Base-by-base conservation (phyloP, 164 flowering plant genomes). In the Paratinospora sagittata region DNA sequence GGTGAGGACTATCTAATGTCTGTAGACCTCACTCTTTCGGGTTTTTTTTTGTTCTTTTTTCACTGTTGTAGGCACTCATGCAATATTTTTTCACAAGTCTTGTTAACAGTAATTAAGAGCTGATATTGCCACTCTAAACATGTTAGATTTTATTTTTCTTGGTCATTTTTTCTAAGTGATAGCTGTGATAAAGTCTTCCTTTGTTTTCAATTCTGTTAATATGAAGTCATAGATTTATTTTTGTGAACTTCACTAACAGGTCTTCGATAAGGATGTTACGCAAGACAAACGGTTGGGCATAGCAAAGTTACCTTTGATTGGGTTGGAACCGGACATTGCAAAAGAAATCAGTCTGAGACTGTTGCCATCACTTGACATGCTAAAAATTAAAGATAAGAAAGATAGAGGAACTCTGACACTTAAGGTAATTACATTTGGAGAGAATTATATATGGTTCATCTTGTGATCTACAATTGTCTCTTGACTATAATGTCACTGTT, bases 281-380 rank as follows among this genome's bases (percentile, higher is more conserved):
- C 99, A 96, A 83, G 98, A 96, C 78, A 88, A 89, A 81, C 78
- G 82, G 76, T 37, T 96, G 81, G 99, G 99, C 66, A 72, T 85
- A n/a, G 89, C 85, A 67, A 93, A 93, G 73, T 70, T 91, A 52
- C 87, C 91, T 68, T 71, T 96, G 72, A 80, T 75, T 73, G 89
- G 86, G 0, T 70, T 90, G 73, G 86, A 82, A 78, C 78, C 92
- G 70, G 98, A 84, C 72, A 80, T 78, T 24, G 3, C 39, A 14
- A 88, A 85, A 77, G 98, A 96, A 66, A 21, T 79, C 33, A 88
- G 87, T 5, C 74, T 93, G 79, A 86, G 89, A 78, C 77, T 96
- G 78, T 71, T 81, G 24, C 89, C 98, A 61, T 76, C 97, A 58
- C 96, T 89, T 76, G 95, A 93, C 80, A 93, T 84, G 86, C 83